These are phyloP conservation scores for Posidonia australis DNA, from an alignment of 106 monocot genomes.

Conservation along the genomic window DNA sequence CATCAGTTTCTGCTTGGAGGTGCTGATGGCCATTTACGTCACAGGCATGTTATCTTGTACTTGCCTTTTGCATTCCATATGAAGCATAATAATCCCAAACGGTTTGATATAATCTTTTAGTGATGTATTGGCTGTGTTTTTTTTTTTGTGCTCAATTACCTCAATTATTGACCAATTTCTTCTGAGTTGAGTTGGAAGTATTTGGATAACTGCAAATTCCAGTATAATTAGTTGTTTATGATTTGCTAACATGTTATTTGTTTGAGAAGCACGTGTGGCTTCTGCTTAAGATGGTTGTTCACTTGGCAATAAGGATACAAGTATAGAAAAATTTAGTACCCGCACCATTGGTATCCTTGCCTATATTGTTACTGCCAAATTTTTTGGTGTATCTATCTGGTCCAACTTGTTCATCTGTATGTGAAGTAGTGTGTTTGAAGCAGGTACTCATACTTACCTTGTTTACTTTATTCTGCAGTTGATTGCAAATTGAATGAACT, in stretches of 20 bases:
- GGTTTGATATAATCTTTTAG: neutral
- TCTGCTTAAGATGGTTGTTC: neutral
- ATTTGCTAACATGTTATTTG: neutral
- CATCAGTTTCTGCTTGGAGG: constrained; percentile 70
- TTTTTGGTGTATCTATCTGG: too few relatives aligned
- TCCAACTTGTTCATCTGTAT: too few relatives aligned
- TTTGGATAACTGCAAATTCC: too few relatives aligned
- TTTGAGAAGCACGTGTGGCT: neutral
- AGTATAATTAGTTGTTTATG: neutral
- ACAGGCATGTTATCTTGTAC: constrained; percentile 3
- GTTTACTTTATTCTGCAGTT: too few relatives aligned
- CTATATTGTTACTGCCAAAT: too few relatives aligned
- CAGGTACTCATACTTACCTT: too few relatives aligned
- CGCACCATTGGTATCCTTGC: too few relatives aligned
- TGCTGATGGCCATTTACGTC: constrained; percentile 18
- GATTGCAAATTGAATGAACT: too few relatives aligned
- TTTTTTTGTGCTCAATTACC: neutral
- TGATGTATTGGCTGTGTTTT: neutral
- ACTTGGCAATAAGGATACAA: constrained; percentile 3
- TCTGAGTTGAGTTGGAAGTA: too few relatives aligned
- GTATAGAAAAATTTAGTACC: neutral
- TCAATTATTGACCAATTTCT: neutral
- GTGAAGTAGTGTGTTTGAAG: too few relatives aligned
- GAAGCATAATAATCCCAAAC: too few relatives aligned
- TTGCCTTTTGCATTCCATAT: neutral